These are phyloP conservation scores for Serpula lacrymans DNA, from an alignment of 768 basidiomycete genomes.

Conservation along the genomic window DNA sequence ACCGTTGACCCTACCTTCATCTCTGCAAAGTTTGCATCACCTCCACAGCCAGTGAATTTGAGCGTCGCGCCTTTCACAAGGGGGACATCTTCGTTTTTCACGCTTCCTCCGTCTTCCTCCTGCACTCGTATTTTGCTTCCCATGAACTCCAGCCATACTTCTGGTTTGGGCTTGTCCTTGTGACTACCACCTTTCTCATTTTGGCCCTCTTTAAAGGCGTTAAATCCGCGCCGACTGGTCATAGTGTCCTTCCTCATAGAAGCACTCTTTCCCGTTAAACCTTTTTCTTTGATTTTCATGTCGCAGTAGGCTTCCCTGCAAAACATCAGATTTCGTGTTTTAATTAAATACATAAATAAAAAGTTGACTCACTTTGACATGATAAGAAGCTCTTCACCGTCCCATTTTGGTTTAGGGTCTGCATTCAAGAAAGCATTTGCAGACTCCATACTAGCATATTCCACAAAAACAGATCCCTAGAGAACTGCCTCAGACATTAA, in stretches of 20 bases:
- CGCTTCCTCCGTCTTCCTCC: slow-evolving; percentile 46
- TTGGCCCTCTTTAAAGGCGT: slow-evolving; percentile 73
- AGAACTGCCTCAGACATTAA: neutral
- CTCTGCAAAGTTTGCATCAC: slow-evolving; percentile 59
- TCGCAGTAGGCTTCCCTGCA: slow-evolving; percentile 80
- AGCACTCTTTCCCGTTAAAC: slow-evolving; percentile 72
- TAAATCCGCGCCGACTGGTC: slow-evolving; percentile 57
- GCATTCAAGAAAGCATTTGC: slow-evolving; percentile 75
- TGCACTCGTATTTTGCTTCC: slow-evolving; percentile 65
- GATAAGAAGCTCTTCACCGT: slow-evolving; percentile 69
- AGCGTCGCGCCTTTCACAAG: slow-evolving; percentile 44
- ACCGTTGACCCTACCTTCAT: slow-evolving; percentile 41
- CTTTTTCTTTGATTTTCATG: slow-evolving; percentile 96
- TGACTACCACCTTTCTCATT: slow-evolving; percentile 35
- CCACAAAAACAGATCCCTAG: slow-evolving; percentile 92
- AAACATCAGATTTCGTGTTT: neutral
- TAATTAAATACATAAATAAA: neutral
- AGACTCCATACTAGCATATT: slow-evolving; percentile 70
- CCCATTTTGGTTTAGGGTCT: slow-evolving; percentile 78
- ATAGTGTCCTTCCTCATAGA: slow-evolving; percentile 54
- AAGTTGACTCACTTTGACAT: slow-evolving; percentile 72
- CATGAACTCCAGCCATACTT: slow-evolving; percentile 73
- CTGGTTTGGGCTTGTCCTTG: slow-evolving; percentile 40
- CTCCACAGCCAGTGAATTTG: slow-evolving; percentile 49
- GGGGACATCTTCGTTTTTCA: slow-evolving; percentile 41